Percentiles rank a stretch among this genome's conserved stretches.
Evolutionary conservation across 495 filamentous ascomycete genomes (phyloP).

Genomic region (Neurospora intermedia): DNA sequence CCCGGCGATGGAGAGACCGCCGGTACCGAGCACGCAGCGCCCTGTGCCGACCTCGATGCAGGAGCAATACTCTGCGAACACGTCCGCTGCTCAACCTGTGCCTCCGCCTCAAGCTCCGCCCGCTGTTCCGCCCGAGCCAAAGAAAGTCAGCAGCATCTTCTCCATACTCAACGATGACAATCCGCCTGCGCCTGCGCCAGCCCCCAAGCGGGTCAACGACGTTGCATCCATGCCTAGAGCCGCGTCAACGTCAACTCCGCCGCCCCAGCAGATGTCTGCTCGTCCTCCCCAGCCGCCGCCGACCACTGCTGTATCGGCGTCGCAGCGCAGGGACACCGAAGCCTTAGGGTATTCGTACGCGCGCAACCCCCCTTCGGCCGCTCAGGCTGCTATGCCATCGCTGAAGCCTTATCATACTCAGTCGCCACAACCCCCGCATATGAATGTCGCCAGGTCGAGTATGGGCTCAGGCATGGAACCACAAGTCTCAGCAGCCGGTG

Average conservation of each 20-base stretch:
- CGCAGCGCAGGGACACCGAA: constrained; percentile 29
- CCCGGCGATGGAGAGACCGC: constrained; percentile 10
- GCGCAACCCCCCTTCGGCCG: constrained; percentile 25
- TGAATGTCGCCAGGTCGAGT: constrained; percentile 25
- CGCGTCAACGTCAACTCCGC: constrained; percentile 34
- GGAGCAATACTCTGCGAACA: constrained; percentile 25
- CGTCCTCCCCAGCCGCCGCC: constrained; percentile 25
- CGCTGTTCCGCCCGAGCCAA: constrained; percentile 22
- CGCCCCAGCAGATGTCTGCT: constrained; percentile 27
- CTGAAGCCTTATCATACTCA: constrained; percentile 35
- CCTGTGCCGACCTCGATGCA: constrained; percentile 21
- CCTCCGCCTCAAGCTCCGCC: constrained; percentile 21
- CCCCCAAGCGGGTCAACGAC: constrained; percentile 31
- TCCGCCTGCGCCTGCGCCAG: constrained; percentile 28
- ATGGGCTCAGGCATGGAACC: constrained; percentile 23
- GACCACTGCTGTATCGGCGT: constrained; percentile 19
- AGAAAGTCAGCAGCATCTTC: constrained; percentile 39
- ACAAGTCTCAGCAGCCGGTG: constrained; percentile 8
- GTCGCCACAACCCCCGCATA: constrained; percentile 31
- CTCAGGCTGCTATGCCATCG: constrained; percentile 34
- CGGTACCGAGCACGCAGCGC: constrained; percentile 22
- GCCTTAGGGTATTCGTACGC: constrained; percentile 24
- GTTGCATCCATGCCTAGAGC: constrained; percentile 15
- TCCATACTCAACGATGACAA: constrained; percentile 39
- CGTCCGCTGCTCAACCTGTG: constrained; percentile 22